These are phyloP conservation scores for Colletotrichum neosansevieriae DNA, from an alignment of 2,329 filamentous ascomycete genomes.

Conservation along the genomic window DNA sequence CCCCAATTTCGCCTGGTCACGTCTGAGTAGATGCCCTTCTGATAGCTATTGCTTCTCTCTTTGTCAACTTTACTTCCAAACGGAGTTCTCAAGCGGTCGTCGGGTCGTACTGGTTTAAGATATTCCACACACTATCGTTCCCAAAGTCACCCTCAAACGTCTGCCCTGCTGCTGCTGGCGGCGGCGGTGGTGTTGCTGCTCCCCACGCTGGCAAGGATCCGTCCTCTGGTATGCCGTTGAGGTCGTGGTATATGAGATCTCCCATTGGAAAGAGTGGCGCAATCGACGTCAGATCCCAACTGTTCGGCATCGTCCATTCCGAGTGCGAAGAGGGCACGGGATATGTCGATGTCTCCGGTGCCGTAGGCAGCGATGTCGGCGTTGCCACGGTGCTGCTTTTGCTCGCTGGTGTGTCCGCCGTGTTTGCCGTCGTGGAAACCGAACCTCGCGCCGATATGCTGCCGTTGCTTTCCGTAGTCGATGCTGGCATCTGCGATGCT, in stretches of 20 bases:
- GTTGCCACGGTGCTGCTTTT: constrained; percentile 38
- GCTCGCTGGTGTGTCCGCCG: constrained; percentile 39
- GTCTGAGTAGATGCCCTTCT: neutral
- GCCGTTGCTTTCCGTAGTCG: constrained; percentile 39
- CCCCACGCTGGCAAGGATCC: constrained; percentile 43
- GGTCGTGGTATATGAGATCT: constrained; percentile 68
- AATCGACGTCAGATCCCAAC: constrained; percentile 63
- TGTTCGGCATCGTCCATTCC: constrained; percentile 55
- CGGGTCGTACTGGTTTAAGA: constrained; percentile 63
- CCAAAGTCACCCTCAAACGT: constrained; percentile 67
- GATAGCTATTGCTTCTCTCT: constrained; percentile 17
- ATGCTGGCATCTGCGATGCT: constrained; percentile 36
- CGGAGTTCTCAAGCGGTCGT: constrained; percentile 21
- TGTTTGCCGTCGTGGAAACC: constrained; percentile 30
- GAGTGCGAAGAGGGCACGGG: constrained; percentile 34
- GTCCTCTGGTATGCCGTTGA: constrained; percentile 57
- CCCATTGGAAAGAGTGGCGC: constrained; percentile 68
- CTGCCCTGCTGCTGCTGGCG: constrained; percentile 52
- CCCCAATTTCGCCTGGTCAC: neutral
- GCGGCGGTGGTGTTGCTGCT: constrained; percentile 39
- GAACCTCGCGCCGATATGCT: constrained; percentile 37
- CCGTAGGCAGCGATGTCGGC: constrained; percentile 40
- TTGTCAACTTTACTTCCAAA: constrained; percentile 8
- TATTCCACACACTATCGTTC: constrained; percentile 67
- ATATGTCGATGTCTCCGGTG: constrained; percentile 44